These are phyloP conservation scores for Physaria fendleri DNA, from an alignment of 345 rosid species.

Conservation along the genomic window DNA sequence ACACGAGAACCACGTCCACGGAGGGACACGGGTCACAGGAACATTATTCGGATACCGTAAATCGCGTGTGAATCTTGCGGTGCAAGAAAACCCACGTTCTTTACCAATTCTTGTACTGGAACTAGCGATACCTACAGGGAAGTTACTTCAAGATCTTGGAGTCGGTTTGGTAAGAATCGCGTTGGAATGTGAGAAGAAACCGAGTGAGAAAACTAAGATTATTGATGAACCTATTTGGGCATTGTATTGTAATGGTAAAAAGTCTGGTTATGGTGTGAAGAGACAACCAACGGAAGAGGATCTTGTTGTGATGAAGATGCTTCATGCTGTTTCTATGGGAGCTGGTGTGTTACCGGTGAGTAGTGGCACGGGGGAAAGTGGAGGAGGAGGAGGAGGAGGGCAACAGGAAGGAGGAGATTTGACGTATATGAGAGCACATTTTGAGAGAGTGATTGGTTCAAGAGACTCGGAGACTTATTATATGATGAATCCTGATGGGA, in stretches of 20 bases:
- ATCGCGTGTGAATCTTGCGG: constrained; percentile 36
- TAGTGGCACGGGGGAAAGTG: too few relatives aligned
- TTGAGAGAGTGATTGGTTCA: constrained; percentile 53
- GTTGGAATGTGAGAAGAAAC: constrained; percentile 38
- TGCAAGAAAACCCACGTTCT: constrained; percentile 38
- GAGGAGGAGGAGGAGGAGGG: too few relatives aligned
- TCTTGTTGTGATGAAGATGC: constrained; percentile 39
- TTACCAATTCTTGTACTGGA: constrained; percentile 39
- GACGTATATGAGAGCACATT: constrained; percentile 54
- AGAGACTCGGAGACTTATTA: constrained; percentile 56
- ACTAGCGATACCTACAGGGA: constrained; percentile 35
- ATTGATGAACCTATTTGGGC: constrained; percentile 32
- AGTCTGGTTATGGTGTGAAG: constrained; percentile 42
- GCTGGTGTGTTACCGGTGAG: constrained; percentile 51
- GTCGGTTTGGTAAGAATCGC: constrained; percentile 43
- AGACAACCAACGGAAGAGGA: constrained; percentile 43
- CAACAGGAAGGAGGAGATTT: constrained; percentile 36
- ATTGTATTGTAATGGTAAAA: constrained; percentile 38
- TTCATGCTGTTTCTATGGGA: constrained; percentile 48
- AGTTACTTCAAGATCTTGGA: constrained; percentile 41
- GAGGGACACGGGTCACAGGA: constrained; percentile 67
- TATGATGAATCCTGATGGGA: constrained; percentile 55
- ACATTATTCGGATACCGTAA: constrained; percentile 45
- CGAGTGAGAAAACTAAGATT: constrained; percentile 21
- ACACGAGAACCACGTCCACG: constrained; percentile 54